phyloP scores from a whole-genome alignment of 352 stramenopile genomes.

The Pythium aristosporum region DNA sequence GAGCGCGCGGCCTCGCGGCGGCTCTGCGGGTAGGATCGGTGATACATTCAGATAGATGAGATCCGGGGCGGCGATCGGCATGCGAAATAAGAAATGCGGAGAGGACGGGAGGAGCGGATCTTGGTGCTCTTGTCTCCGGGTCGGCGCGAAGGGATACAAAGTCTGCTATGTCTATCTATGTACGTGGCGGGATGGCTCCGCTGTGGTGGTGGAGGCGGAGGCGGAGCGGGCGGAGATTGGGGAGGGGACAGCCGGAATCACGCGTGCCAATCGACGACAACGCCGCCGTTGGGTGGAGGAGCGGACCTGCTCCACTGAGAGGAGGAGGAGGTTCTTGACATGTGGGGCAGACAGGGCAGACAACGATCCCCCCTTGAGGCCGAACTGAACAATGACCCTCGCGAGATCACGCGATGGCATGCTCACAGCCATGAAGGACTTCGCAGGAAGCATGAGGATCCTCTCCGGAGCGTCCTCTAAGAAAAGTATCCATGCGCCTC shows the following conservation, averaged over 20 bases:
- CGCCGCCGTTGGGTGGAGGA: not conserved
- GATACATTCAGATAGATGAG: slow-evolving; percentile 6
- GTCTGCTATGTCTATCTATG: slow-evolving; percentile 5
- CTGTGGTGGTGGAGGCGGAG: not conserved
- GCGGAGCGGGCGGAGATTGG: not conserved
- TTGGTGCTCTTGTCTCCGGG: not conserved
- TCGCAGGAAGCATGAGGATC: not conserved
- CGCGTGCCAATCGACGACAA: slow-evolving; percentile 7
- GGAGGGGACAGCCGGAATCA: slow-evolving; percentile 7
- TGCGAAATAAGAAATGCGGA: slow-evolving; percentile 4
- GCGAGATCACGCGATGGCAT: not conserved
- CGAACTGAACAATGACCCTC: not conserved
- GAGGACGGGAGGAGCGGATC: slow-evolving; percentile 1
- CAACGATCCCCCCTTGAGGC: not conserved
- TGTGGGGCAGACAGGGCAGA: not conserved
- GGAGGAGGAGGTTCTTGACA: not conserved
- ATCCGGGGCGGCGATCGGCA: not conserved
- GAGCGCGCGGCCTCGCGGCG: slow-evolving; percentile 18
- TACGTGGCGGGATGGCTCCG: not conserved
- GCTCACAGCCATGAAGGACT: not conserved
- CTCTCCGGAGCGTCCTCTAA: not conserved
- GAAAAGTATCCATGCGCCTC: no score
- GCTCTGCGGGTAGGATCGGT: slow-evolving; percentile 18
- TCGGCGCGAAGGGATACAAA: not conserved
- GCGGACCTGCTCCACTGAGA: not conserved